phyloP scores from a whole-genome alignment of 2,329 filamentous ascomycete species.

The Aspergillus pseudoglaucus region DNA sequence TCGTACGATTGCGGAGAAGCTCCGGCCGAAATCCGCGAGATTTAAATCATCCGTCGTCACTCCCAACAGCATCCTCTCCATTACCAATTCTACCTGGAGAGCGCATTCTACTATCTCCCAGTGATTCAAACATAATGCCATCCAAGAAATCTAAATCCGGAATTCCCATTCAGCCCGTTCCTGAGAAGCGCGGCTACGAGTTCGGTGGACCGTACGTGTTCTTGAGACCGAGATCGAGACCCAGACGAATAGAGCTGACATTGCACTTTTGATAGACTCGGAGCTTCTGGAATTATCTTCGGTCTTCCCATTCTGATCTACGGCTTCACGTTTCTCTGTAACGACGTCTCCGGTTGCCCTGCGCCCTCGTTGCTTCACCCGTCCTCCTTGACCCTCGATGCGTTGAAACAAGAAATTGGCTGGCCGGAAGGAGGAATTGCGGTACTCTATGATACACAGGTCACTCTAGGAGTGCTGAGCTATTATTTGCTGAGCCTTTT shows the following conservation, averaged over 20 bases:
- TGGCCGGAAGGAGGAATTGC: slow-evolving; percentile 68
- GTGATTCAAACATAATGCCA: slow-evolving; percentile 20
- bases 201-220: slow-evolving; percentile 42
- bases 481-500: slow-evolving; percentile 74
- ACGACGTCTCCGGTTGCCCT: slow-evolving; percentile 84
- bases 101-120: neutral
- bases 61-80: slow-evolving; percentile 4
- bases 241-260: slow-evolving; percentile 5
- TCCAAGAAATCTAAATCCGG: slow-evolving; percentile 28
- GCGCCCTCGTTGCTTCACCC: slow-evolving; percentile 72
- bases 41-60: slow-evolving; percentile 14
- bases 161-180: slow-evolving; percentile 29
- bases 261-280: slow-evolving; percentile 49
- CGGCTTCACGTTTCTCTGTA: slow-evolving; percentile 73
- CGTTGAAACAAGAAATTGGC: slow-evolving; percentile 71
- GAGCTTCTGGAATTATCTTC: slow-evolving; percentile 70
- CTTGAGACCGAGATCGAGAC: neutral
- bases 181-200: slow-evolving; percentile 41
- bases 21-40: slow-evolving; percentile 7
- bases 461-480: slow-evolving; percentile 62
- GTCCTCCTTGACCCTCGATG: slow-evolving; percentile 61
- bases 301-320: slow-evolving; percentile 73
- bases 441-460: slow-evolving; percentile 64
- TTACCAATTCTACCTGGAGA: neutral
- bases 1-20: slow-evolving; percentile 11